Evolutionary conservation across 495 filamentous ascomycete species (phyloP).

Genomic region (Parathielavia appendiculata): DNA sequence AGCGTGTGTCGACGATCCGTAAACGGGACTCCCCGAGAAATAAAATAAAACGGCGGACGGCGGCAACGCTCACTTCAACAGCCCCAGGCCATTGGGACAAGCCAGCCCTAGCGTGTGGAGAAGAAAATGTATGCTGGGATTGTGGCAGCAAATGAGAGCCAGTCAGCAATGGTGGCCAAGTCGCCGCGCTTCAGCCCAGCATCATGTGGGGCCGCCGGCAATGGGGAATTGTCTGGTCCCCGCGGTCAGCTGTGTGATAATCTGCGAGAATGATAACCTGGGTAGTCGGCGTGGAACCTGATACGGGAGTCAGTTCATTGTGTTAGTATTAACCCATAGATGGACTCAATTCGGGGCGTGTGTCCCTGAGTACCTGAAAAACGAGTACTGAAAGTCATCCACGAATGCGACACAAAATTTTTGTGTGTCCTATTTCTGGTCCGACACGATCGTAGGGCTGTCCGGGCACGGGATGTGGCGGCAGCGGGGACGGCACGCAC

Average conservation of each 20-base stretch:
- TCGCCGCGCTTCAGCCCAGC: constrained; percentile 17
- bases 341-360: not conserved
- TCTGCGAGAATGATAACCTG: too few relatives aligned
- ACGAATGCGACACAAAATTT: not conserved
- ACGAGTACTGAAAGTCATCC: too few relatives aligned
- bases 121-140: constrained; percentile 13
- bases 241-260: not conserved
- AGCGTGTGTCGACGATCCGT: not conserved
- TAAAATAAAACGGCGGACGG: constrained; percentile 6
- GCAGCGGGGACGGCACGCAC: constrained; percentile 2
- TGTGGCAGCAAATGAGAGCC: not conserved
- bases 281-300: too few relatives aligned
- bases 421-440: not conserved
- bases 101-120: not conserved
- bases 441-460: constrained; percentile 6
- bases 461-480: constrained; percentile 8
- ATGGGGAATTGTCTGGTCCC: not conserved
- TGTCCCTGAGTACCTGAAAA: not conserved
- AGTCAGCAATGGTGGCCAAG: constrained; percentile 1
- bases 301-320: too few relatives aligned
- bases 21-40: not conserved
- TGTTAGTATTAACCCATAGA: too few relatives aligned
- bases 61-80: constrained; percentile 5
- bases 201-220: not conserved
- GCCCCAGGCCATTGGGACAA: constrained; percentile 11